Percentiles rank a stretch among this genome's conserved stretches.
Evolutionary conservation across 2,329 filamentous ascomycete genomes (phyloP).

Genomic region (Tolypocladium ophioglossoides): DNA sequence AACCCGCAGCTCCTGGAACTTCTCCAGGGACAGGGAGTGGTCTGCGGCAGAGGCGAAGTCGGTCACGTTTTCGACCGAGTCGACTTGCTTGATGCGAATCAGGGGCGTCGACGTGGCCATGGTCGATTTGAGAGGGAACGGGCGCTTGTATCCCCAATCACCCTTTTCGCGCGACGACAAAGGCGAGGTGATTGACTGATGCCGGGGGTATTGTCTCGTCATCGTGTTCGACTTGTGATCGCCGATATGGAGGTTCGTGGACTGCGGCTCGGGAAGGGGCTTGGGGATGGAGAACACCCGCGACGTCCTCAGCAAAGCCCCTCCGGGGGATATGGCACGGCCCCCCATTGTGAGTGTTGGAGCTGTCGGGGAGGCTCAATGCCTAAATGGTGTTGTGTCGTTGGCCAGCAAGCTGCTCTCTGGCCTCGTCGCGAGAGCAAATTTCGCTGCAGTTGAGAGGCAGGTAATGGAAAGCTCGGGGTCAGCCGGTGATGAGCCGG

Average conservation of each 20-base stretch:
- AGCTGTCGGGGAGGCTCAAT: conserved; percentile 19
- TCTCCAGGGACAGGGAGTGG: conserved; percentile 68
- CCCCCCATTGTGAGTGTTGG: conserved; percentile 19
- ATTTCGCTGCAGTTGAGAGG: conserved; percentile 13
- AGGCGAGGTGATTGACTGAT: conserved; percentile 73
- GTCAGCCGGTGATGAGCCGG: conserved; percentile 22
- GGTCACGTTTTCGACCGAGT: conserved; percentile 80
- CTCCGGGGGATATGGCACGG: conserved; percentile 45
- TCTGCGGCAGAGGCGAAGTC: conserved; percentile 79
- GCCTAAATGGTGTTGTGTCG: conserved; percentile 9
- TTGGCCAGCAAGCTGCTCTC: conserved; percentile 2
- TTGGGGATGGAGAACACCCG: conserved; percentile 82
- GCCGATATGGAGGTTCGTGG: conserved; percentile 26
- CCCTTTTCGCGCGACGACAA: conserved; percentile 61
- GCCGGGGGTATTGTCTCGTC: conserved; percentile 69
- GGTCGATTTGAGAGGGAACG: conserved; percentile 68
- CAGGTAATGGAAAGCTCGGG: conserved; percentile 4
- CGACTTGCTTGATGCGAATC: conserved; percentile 66
- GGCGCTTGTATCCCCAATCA: conserved; percentile 88
- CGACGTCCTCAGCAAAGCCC: conserved; percentile 68
- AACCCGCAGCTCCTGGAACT: conserved; percentile 75
- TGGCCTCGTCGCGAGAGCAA: conserved; percentile 10
- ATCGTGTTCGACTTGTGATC: conserved; percentile 26
- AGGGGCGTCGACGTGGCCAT: conserved; percentile 62
- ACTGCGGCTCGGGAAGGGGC: conserved; percentile 55